These are phyloP conservation scores for Linaria vulgaris DNA, from an alignment of 257 asterid genomes.

Conservation along the genomic window DNA sequence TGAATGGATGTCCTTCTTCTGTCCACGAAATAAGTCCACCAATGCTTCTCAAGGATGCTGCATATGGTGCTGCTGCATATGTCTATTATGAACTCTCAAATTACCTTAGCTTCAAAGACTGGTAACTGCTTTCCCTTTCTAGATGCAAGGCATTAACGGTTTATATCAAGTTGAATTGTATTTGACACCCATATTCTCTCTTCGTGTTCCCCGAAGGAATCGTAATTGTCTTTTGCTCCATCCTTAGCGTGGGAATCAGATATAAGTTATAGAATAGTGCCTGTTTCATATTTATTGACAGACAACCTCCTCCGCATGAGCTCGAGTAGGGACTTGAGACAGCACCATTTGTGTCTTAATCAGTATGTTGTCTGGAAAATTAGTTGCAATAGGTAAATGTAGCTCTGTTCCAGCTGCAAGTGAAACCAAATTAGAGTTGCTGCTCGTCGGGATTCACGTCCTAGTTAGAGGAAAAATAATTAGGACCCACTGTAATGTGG, in stretches of 20 bases:
- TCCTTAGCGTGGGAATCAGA: slow-evolving; percentile 2
- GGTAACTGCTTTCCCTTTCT: slow-evolving; percentile 49
- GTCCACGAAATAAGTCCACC: slow-evolving; percentile 74
- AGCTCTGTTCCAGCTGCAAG: slow-evolving; percentile 17
- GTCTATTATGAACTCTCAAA: slow-evolving; percentile 95
- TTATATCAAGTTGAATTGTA: slow-evolving; percentile 8
- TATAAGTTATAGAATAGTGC: slow-evolving; percentile 6
- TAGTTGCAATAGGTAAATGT: slow-evolving; percentile 4
- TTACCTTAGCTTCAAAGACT: slow-evolving; percentile 88
- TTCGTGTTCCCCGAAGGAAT: slow-evolving; percentile 16
- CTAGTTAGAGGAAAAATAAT: neutral
- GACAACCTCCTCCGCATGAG: slow-evolving; percentile 16
- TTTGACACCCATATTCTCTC: slow-evolving; percentile 21
- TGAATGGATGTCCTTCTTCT: slow-evolving; percentile 84
- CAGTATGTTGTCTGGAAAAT: slow-evolving; percentile 4
- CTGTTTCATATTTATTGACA: slow-evolving; percentile 6
- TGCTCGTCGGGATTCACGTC: neutral
- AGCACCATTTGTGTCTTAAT: slow-evolving; percentile 11
- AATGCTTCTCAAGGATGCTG: slow-evolving; percentile 96
- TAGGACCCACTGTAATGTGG: slow-evolving; percentile 7
- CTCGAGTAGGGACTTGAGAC: slow-evolving; percentile 1
- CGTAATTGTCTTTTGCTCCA: slow-evolving; percentile 10
- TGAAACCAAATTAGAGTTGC: slow-evolving; percentile 8
- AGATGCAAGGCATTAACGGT: slow-evolving; percentile 13
- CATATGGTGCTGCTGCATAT: slow-evolving; percentile 97